A percentile compares a stretch with the other conserved stretches of the same genome.
Conservation (phyloP, 2,329 filamentous ascomycete genomes). For the Rasamsonia emersonii region DNA sequence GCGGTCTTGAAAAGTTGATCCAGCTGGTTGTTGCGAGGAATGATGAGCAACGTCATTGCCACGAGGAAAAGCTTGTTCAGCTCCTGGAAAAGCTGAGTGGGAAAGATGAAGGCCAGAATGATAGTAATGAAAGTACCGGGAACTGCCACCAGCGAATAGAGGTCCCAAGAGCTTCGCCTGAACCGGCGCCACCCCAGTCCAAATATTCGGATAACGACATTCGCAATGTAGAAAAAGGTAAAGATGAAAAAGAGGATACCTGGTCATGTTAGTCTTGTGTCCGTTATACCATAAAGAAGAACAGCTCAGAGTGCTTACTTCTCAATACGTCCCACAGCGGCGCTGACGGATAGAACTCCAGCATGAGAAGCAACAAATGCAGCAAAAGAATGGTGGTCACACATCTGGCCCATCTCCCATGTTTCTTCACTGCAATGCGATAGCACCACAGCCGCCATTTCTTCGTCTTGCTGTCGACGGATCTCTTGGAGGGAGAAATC, state of each 20-base stretch:
- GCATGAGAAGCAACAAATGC: constrained; percentile 72
- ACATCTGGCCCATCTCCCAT: constrained; percentile 78
- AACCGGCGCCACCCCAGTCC: constrained; percentile 91
- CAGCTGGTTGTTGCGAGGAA: constrained; percentile 90
- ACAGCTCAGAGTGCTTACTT: constrained; percentile 29
- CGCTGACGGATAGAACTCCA: constrained; percentile 77
- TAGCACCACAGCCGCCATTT: constrained; percentile 92
- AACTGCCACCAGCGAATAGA: constrained; percentile 76
- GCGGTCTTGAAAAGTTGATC: constrained; percentile 99
- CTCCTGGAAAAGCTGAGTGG: constrained; percentile 57
- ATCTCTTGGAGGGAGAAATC: constrained; percentile 88
- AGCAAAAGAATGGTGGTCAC: constrained; percentile 73
- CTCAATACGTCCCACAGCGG: constrained; percentile 60
- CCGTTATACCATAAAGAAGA: not conserved
- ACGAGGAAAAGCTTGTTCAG: constrained; percentile 93
- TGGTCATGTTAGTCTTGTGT: constrained; percentile 13
- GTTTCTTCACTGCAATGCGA: constrained; percentile 85
- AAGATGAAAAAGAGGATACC: constrained; percentile 73
- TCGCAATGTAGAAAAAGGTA: constrained; percentile 71
- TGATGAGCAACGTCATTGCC: constrained; percentile 77
- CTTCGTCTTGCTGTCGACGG: constrained; percentile 66
- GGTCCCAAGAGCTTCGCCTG: constrained; percentile 86
- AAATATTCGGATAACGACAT: constrained; percentile 73
- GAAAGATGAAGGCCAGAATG: constrained; percentile 59
- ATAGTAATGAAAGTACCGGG: constrained; percentile 73